Evolutionary conservation across 768 basidiomycete genomes (phyloP).

Genomic region (Rubroboletus pulcherrimus): DNA sequence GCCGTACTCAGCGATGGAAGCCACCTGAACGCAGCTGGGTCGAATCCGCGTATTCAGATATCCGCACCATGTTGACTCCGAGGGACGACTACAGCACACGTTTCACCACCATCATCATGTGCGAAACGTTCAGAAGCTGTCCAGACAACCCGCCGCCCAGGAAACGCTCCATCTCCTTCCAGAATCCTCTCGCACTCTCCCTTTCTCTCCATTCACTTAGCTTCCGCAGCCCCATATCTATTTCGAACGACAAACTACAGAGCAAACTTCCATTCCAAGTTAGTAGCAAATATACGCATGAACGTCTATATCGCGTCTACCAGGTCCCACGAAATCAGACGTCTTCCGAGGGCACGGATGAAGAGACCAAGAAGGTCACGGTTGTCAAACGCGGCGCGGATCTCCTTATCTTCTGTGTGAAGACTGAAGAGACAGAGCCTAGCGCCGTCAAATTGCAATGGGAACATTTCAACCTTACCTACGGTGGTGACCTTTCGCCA

Average conservation of each 20-base stretch:
- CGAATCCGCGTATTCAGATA: conserved; percentile 25
- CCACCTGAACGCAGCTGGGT: conserved; percentile 26
- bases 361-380: conserved; percentile 3
- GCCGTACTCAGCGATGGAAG: conserved; percentile 26
- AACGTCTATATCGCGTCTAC: conserved; percentile 20
- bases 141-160: neutral
- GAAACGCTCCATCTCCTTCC: conserved; percentile 24
- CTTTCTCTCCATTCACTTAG: conserved; percentile 9
- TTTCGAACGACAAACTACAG: conserved; percentile 13
- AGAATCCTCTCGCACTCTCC: conserved; percentile 19
- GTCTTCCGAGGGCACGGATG: neutral
- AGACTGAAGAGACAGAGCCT: neutral
- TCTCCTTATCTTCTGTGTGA: conserved; percentile 26
- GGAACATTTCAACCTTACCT: conserved; percentile 25
- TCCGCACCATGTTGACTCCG: conserved; percentile 23
- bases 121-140: conserved; percentile 13
- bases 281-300: conserved; percentile 1
- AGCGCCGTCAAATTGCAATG: conserved; percentile 18
- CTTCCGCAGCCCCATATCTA: conserved; percentile 22
- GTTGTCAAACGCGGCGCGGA: conserved; percentile 22
- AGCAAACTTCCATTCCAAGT: conserved; percentile 23
- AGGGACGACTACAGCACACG: conserved; percentile 1
- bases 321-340: conserved; percentile 15
- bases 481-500: conserved; percentile 27
- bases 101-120: conserved; percentile 23